phyloP scores from a whole-genome alignment of 768 basidiomycete genomes.

The Mycena albidolilacea region DNA sequence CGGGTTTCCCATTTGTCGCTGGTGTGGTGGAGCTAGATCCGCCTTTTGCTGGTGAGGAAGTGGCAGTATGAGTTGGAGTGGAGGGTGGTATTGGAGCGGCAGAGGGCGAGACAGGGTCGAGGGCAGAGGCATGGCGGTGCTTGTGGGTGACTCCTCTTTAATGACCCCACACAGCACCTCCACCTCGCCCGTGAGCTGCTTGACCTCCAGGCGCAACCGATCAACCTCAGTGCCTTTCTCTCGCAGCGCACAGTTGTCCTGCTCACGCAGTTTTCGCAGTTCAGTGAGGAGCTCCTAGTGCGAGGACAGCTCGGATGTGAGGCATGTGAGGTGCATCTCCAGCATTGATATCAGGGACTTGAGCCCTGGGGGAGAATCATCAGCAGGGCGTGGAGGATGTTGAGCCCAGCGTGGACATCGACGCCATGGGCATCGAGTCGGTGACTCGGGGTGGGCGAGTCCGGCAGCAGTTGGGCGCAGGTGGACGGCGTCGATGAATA shows the following conservation, averaged over 20 bases:
- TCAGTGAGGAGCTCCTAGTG: too few relatives aligned
- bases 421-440: conserved; percentile 62
- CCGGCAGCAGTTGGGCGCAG: too few relatives aligned
- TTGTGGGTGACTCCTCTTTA: too few relatives aligned
- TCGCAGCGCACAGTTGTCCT: conserved; percentile 69
- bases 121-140: too few relatives aligned
- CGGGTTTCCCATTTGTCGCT: too few relatives aligned
- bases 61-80: too few relatives aligned
- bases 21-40: too few relatives aligned
- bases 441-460: too few relatives aligned
- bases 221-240: conserved; percentile 79
- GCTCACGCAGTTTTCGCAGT: conserved; percentile 72
- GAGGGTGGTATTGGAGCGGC: too few relatives aligned
- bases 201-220: conserved; percentile 82
- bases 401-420: conserved; percentile 59
- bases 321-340: conserved; percentile 79
- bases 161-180: conserved; percentile 90
- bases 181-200: conserved; percentile 87
- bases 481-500: too few relatives aligned
- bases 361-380: conserved; percentile 66
- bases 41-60: too few relatives aligned
- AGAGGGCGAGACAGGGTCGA: too few relatives aligned
- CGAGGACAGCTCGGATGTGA: conserved; percentile 85
- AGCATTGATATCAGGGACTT: conserved; percentile 85
- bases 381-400: conserved; percentile 22